Conservation (phyloP, 345 rosid genomes). For the Acer campestre region DNA sequence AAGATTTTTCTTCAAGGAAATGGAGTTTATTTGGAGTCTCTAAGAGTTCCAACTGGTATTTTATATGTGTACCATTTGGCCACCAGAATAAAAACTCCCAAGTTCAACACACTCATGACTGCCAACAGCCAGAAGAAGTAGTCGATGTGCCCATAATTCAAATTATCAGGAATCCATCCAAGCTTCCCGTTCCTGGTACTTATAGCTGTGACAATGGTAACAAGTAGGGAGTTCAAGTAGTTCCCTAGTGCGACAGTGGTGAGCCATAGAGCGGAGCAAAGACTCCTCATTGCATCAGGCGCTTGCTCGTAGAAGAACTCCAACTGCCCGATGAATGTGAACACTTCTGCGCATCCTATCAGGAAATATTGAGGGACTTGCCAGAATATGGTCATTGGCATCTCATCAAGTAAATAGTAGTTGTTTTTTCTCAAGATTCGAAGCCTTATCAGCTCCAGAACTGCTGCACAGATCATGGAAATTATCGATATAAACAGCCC, state of each 20-base stretch:
- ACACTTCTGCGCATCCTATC: conserved; percentile 61
- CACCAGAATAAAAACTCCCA: conserved; percentile 36
- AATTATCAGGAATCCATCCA: conserved; percentile 62
- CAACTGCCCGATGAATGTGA: conserved; percentile 50
- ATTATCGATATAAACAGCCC: conserved; percentile 59
- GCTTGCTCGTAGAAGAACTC: conserved; percentile 64
- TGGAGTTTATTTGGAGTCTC: neutral
- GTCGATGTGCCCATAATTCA: conserved; percentile 52
- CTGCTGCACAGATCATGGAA: conserved; percentile 48
- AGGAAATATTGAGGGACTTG: conserved; percentile 57
- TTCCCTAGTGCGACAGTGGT: conserved; percentile 50
- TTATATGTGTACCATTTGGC: conserved; percentile 48
- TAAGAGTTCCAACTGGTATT: conserved; percentile 34
- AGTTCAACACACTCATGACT: conserved; percentile 40
- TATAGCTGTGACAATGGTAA: conserved; percentile 42
- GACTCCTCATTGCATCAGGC: conserved; percentile 56
- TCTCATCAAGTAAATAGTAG: conserved; percentile 31
- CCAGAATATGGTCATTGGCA: conserved; percentile 51
- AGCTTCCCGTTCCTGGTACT: conserved; percentile 40
- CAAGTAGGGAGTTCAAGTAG: conserved; percentile 52
- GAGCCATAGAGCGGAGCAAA: conserved; percentile 51
- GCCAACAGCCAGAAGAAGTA: conserved; percentile 59
- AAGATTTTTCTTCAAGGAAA: neutral
- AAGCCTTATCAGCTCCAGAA: conserved; percentile 42
- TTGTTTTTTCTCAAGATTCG: conserved; percentile 30